phyloP scores from a whole-genome alignment of 305 asterid species.

The Salvia sclarea region DNA sequence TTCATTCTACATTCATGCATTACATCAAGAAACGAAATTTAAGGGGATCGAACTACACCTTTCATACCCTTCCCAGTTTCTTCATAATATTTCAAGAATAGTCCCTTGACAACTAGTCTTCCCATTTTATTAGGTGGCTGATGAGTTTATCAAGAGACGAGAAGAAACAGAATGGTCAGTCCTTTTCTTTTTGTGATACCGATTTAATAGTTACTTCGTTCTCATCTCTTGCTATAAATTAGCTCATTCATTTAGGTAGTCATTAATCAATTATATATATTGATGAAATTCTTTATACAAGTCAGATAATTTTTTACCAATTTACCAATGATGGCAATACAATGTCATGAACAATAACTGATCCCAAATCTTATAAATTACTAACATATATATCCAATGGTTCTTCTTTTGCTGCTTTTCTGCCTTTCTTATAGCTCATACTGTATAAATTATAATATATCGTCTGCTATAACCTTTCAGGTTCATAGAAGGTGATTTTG shows the following conservation, averaged over 20 bases:
- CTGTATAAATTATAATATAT: background rate
- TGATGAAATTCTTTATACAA: too few relatives aligned
- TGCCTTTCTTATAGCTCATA: background rate
- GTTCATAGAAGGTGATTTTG: slow-evolving; percentile 94
- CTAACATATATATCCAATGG: background rate
- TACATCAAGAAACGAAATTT: slow-evolving; percentile 13
- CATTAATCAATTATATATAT: too few relatives aligned
- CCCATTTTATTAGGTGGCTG: slow-evolving; percentile 63
- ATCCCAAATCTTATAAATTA: too few relatives aligned
- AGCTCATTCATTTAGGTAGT: too few relatives aligned
- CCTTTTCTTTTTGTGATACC: background rate
- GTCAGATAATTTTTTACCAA: too few relatives aligned
- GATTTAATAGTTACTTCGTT: background rate
- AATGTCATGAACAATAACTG: background rate
- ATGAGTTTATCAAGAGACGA: slow-evolving; percentile 81
- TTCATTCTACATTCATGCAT: background rate
- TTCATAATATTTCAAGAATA: slow-evolving; percentile 14
- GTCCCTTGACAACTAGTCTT: slow-evolving; percentile 36
- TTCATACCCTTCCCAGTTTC: background rate
- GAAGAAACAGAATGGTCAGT: slow-evolving; percentile 91
- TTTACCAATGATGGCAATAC: background rate
- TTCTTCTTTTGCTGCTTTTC: background rate
- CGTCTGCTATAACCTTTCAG: slow-evolving; percentile 40
- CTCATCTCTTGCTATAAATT: background rate
- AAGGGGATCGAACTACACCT: background rate